Percentiles rank a stretch among this genome's conserved stretches.
Conservation (phyloP, 2,329 filamentous ascomycete species). For the Zarea fungicola region DNA sequence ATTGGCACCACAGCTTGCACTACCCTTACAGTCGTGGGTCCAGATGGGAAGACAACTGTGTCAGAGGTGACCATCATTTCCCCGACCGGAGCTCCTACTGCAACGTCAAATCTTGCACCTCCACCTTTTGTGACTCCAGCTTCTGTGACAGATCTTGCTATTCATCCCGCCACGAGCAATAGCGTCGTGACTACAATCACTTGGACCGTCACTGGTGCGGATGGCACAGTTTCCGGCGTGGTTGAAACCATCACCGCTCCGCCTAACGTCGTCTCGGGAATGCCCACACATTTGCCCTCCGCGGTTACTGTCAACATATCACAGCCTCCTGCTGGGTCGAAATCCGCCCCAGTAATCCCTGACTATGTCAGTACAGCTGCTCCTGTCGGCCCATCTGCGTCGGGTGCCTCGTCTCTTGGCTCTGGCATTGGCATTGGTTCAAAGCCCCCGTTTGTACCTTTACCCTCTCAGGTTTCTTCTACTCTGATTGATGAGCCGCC, state of each 20-base stretch:
- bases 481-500: conserved; percentile 1
- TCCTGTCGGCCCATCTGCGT: neutral
- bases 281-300: neutral
- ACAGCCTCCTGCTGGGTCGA: neutral
- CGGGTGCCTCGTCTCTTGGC: neutral
- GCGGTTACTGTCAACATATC: conserved; percentile 4
- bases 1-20: conserved; percentile 22
- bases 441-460: neutral
- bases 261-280: too few species aligned
- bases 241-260: too few species aligned
- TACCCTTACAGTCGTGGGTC: conserved; percentile 25
- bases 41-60: conserved; percentile 25
- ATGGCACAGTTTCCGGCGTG: neutral
- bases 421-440: conserved; percentile 3
- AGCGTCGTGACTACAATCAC: conserved; percentile 6
- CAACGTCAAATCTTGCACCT: conserved; percentile 15
- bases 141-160: conserved; percentile 26
- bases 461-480: neutral
- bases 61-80: conserved; percentile 27
- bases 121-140: conserved; percentile 16
- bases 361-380: neutral
- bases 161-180: conserved; percentile 21
- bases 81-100: conserved; percentile 8
- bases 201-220: conserved; percentile 1
- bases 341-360: neutral